Conservation (phyloP, 106 monocot genomes). For the Gastrodia elata region DNA sequence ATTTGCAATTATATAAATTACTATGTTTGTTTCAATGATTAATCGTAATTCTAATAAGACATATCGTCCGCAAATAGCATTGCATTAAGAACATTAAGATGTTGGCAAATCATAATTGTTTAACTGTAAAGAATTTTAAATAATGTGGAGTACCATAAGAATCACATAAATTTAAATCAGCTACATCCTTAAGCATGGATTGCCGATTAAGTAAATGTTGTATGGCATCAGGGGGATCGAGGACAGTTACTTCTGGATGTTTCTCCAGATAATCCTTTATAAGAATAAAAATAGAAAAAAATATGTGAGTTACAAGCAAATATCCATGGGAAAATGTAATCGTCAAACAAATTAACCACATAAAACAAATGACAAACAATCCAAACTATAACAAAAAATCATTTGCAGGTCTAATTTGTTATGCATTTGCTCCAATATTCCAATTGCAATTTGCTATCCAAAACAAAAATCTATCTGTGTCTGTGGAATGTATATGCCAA, state of each 20-base stretch:
- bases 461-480: neutral
- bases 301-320: neutral
- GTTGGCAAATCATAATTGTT: neutral
- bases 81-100: neutral
- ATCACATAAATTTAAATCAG: conserved; percentile 65
- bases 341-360: neutral
- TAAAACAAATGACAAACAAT: neutral
- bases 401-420: neutral
- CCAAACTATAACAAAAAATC: neutral
- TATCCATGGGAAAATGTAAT: neutral
- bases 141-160: conserved; percentile 39
- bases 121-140: neutral
- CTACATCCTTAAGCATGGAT: conserved; percentile 92
- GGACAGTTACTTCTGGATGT: conserved; percentile 91
- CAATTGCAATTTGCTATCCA: neutral
- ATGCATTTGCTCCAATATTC: neutral
- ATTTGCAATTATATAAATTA: neutral
- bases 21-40: neutral
- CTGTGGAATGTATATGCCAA: neutral
- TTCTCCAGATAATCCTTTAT: conserved; percentile 64
- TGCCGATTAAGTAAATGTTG: conserved; percentile 77
- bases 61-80: neutral
- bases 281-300: conserved; percentile 3
- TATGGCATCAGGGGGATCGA: conserved; percentile 91
- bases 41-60: neutral